Percentiles rank a stretch among this genome's conserved stretches.
phyloP scores from a whole-genome alignment of 345 rosid species.

The Populus simonii region DNA sequence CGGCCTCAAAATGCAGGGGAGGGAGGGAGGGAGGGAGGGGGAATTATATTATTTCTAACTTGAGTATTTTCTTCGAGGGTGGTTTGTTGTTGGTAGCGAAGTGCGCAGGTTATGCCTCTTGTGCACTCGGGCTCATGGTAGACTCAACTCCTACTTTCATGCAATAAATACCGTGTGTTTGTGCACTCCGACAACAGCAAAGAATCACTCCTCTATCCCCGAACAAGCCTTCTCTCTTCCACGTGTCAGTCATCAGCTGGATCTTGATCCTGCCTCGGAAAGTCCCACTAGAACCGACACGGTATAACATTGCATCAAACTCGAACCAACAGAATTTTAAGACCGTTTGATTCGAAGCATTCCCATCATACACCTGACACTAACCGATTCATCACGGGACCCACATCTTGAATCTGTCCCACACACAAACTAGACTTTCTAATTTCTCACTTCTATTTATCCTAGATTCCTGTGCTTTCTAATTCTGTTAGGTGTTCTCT shows the following conservation, averaged over 20 bases:
- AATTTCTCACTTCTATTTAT: neutral
- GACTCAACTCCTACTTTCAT: neutral
- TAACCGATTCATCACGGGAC: neutral
- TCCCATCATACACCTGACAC: neutral
- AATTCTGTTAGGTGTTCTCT: constrained; percentile 3
- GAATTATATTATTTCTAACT: neutral
- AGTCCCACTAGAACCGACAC: neutral
- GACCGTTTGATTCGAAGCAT: neutral
- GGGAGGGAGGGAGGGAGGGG: no score
- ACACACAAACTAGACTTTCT: neutral
- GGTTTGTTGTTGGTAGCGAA: neutral
- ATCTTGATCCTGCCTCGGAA: neutral
- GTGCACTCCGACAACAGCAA: neutral
- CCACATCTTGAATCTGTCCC: neutral
- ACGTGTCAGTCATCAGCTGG: neutral
- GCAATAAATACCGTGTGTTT: neutral
- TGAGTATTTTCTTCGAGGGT: neutral
- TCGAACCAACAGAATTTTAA: neutral
- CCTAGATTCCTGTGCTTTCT: constrained; percentile 34
- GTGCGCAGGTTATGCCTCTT: neutral
- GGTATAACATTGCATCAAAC: neutral
- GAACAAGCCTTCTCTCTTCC: no score
- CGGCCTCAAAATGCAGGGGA: no score
- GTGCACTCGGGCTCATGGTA: neutral
- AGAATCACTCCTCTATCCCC: neutral